Evolutionary conservation across 352 stramenopile genomes (phyloP), one percentile per base, ranked within the genome.

Genomic region (Phytopythium sindhum): DNA sequence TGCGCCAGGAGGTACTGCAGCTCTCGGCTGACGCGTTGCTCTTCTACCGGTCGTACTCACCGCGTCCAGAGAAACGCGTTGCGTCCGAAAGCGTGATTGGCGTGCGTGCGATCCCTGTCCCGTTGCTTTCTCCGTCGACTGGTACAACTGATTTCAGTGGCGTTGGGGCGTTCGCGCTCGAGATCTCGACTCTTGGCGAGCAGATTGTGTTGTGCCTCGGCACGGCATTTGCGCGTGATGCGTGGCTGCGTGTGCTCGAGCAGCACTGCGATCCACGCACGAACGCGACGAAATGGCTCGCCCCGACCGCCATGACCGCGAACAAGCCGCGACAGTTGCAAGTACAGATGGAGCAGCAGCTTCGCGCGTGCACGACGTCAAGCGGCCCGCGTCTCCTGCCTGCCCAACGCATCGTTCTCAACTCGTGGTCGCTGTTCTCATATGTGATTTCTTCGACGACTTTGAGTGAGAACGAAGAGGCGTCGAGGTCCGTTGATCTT

Each of bases 1-100:
- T 90, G n/a, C 76, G 86, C 15, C 86, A 95, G 60, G 86, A 95
- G 41, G 83, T 91, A 19, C 55, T 95, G 15, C 63, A 91, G 50
- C 68, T 91, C n/a, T 91, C 86, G 5, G 60, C 71, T 4, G 65
- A 81, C 15, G 59, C 67, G 2, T 69, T 95, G 28, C 64, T 82
- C 8, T 91, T 91, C 59, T 93, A 84, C 50, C 80, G 86, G 19
- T 89, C 84, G 24, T 89, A 78, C 59, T 86, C 79, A 28, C 79
- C 77, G 0, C 72, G 70, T 11, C 61, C 81, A 9, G 81, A 89
- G 39, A 90, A 89, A 61, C 66, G 68, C 9, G 74, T 93, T 2
- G 26, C 60, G 3, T 75, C 57, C 26, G 57, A 72, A 4, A 73
- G 75, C 58, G 69, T 95, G 19, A 84, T 93, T 29, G 77, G 75